Base-by-base conservation (phyloP, 2,329 filamentous ascomycete genomes). In the Incumbomyces lentus region DNA sequence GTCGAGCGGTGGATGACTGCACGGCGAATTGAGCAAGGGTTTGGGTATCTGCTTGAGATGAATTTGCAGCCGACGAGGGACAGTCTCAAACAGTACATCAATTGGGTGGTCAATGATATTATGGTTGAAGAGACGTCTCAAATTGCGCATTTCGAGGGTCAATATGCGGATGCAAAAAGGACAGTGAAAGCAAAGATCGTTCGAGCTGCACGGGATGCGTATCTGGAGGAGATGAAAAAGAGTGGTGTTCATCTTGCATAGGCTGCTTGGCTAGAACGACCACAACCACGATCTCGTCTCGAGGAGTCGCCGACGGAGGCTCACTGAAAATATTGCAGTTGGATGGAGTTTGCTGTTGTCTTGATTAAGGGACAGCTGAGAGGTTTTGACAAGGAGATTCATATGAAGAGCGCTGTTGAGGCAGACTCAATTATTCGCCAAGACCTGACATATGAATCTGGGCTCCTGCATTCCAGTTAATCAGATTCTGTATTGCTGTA, bases 21-120 rank as follows among this genome's bases (percentile, higher is more conserved):
- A 6, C 33, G 43, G 11, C 16, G 43, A 10, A 19, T 46, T n/a
- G 35, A 46, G 34, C 43, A 46, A 18, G 36, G 43, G 26, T 46
- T 46, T 19, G 43, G 31, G 19, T 46, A 46, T n/a, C 14, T 46
- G 6, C 18, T 30, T 4, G 43, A 46, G 22, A 38, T 46, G 33
- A 22, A 34, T 35, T 5, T 36, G 6, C 10, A 46, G 11, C 34
- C 43, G 11, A 26, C 12, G n/a, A 14, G 31, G 16, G 22, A 14
- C 14, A 29, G 43, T 14, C 8, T 39, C 6, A 30, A 40, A 17
- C 13, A 39, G 16, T 46, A 17, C 34, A 39, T 46, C 8, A 39
- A 46, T 2, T 46, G 43, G 43, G 29, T 40, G 11, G 26, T 40
- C 2, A 29, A 39, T 18, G 43, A 46, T 40, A 18, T 46, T 11